Conservation (phyloP, 305 asterid genomes). For the Solanum chacoense region DNA sequence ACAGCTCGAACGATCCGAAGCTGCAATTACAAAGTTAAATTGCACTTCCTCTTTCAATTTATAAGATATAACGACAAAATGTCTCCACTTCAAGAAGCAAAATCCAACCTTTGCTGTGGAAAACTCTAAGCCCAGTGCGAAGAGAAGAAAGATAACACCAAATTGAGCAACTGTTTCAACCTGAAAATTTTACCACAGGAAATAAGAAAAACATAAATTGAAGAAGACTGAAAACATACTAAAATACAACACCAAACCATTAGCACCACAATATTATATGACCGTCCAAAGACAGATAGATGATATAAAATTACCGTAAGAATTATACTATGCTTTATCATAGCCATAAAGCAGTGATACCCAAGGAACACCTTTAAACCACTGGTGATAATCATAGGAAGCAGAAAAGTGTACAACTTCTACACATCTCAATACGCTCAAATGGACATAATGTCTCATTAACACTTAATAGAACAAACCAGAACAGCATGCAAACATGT, state of each 20-base stretch:
- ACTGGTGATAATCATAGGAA: background rate
- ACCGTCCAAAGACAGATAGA: background rate
- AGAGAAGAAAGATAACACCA: conserved; percentile 84
- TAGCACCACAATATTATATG: background rate
- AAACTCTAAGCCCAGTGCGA: conserved; percentile 80
- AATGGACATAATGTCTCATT: background rate
- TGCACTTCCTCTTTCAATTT: conserved; percentile 5
- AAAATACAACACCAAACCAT: background rate
- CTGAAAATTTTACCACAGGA: conserved; percentile 20
- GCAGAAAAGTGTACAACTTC: background rate
- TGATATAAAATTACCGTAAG: background rate
- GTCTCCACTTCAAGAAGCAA: conserved; percentile 4
- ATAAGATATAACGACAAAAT: conserved; percentile 1
- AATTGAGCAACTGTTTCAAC: conserved; percentile 87
- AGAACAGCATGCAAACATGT: background rate
- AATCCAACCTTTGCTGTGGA: conserved; percentile 62
- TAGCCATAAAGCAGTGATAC: conserved; percentile 11
- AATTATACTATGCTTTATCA: background rate
- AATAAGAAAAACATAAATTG: conserved; percentile 5
- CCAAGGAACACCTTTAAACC: background rate
- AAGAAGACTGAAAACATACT: background rate
- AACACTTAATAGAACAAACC: background rate
- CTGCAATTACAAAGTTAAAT: conserved; percentile 26
- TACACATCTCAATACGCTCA: background rate
- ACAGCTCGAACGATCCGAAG: conserved; percentile 72